Evolutionary conservation across 495 filamentous ascomycete species (phyloP), one percentile per base, ranked within the genome.

Genomic region (Aspergillus coremiiformis): DNA sequence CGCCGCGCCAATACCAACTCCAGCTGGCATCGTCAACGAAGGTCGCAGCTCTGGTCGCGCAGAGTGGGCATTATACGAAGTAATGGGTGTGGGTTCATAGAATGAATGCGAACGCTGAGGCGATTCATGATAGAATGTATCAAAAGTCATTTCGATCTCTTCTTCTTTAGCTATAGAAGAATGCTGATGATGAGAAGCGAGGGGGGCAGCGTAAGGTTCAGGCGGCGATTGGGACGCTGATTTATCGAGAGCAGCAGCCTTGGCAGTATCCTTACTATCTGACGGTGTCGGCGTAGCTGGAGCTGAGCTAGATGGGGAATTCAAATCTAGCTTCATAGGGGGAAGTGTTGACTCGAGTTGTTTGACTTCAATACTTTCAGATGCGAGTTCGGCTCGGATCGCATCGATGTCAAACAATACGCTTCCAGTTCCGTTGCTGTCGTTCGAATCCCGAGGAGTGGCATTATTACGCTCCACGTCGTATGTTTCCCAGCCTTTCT

Each of bases 341-440:
- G 91, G 90, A 15, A 96, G 70, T 3, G 91, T 96, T 10, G 86
- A 90, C 62, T 91, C 83, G 29, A 96, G 73, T 68, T 98, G 86
- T 61, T 80, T 84, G 51, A 95, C 80, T 63, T 88, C 77, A 44
- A 93, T 79, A 35, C 74, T 74, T 54, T 93, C 84, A 27, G 79
- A 85, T 21, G 88, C 87, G 8, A 99, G 68, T 60, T 95, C 90
- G 2, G 86, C 81, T 44, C 87, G 80, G 55, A 99, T 96, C 5
- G 93, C 93, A 60, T 99, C 93, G 45, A 97, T 84, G 62, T 99
- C 93, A 59, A 99, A 99, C 9, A 99, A 73, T 1, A 96, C 87
- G 44, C 69, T 70, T 4, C 66, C 70, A 4, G 66, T 60, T 0
- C 46, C 60, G 44, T 61, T 69, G 45, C 41, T 57, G 6, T 73